These are phyloP conservation scores for Ehretia macrophylla DNA, from an alignment of 257 asterid genomes.

Conservation along the genomic window DNA sequence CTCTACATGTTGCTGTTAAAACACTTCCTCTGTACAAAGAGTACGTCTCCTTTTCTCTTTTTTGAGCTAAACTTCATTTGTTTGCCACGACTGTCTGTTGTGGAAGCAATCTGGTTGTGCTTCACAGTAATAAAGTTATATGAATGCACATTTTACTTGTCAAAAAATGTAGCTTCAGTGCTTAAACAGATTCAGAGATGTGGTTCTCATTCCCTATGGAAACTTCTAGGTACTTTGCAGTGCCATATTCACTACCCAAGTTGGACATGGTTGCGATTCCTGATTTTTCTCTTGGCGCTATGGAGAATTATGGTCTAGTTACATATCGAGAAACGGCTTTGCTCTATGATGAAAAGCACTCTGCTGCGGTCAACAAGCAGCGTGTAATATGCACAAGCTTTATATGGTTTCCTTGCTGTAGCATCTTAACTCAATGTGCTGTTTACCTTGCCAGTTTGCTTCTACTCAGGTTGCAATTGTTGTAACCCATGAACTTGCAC, in stretches of 20 bases:
- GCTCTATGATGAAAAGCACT: constrained; percentile 30
- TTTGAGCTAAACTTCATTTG: not conserved
- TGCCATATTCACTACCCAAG: constrained; percentile 40
- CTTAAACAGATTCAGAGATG: not conserved
- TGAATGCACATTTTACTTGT: not conserved
- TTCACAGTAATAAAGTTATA: not conserved
- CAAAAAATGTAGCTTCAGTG: not conserved
- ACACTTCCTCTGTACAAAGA: constrained; percentile 26
- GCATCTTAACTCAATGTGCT: not conserved
- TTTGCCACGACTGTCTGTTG: not conserved
- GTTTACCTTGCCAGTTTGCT: not conserved
- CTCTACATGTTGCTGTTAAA: constrained; percentile 29
- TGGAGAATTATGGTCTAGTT: constrained; percentile 44
- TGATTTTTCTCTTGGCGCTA: constrained; percentile 40
- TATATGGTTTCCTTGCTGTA: too few relatives aligned
- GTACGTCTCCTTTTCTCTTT: constrained; percentile 16
- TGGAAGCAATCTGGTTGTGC: not conserved
- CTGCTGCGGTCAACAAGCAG: constrained; percentile 34
- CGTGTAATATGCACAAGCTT: constrained; percentile 25
- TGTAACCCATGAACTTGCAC: constrained; percentile 50
- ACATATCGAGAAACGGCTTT: constrained; percentile 30
- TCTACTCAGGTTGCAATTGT: constrained; percentile 29
- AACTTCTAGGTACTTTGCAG: constrained; percentile 29
- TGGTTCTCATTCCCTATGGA: not conserved
- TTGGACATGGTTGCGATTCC: constrained; percentile 50